A percentile compares a stretch with the other conserved stretches of the same genome.
These are phyloP conservation scores for Alternaria postmessia DNA, from an alignment of 2,329 filamentous ascomycete genomes.

Conservation along the genomic window DNA sequence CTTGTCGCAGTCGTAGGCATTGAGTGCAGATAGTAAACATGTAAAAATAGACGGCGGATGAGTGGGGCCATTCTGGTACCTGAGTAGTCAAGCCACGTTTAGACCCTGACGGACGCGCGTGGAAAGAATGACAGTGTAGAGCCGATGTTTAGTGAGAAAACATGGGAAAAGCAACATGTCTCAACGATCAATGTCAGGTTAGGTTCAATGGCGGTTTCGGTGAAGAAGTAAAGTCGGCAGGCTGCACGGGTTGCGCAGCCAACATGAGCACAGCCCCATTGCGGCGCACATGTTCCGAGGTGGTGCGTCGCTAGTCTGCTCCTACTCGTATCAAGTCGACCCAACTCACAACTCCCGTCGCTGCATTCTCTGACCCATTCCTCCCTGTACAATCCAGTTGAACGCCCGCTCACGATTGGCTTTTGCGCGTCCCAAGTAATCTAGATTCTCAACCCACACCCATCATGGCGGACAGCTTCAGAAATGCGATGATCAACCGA, in stretches of 20 bases:
- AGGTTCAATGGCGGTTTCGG: background rate
- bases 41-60: background rate
- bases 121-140: background rate
- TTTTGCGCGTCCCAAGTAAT: background rate
- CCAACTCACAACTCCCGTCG: conserved; percentile 7
- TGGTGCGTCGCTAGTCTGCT: conserved; percentile 18
- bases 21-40: too few relatives aligned
- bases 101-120: background rate
- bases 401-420: background rate
- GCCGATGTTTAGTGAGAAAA: background rate
- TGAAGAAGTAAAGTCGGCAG: conserved; percentile 2
- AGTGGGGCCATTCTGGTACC: conserved; percentile 1
- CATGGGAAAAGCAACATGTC: background rate
- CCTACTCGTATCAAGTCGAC: conserved; percentile 19
- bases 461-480: conserved; percentile 55
- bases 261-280: conserved; percentile 29
- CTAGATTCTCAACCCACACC: background rate
- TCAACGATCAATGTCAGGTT: background rate
- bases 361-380: conserved; percentile 9
- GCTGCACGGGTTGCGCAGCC: conserved; percentile 2
- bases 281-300: conserved; percentile 25
- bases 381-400: background rate
- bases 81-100: conserved; percentile 1
- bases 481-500: conserved; percentile 74
- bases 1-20: background rate